Evolutionary conservation across 768 basidiomycete genomes (phyloP), one percentile per base, ranked within the genome.

Genomic region (Amanita thiersii): DNA sequence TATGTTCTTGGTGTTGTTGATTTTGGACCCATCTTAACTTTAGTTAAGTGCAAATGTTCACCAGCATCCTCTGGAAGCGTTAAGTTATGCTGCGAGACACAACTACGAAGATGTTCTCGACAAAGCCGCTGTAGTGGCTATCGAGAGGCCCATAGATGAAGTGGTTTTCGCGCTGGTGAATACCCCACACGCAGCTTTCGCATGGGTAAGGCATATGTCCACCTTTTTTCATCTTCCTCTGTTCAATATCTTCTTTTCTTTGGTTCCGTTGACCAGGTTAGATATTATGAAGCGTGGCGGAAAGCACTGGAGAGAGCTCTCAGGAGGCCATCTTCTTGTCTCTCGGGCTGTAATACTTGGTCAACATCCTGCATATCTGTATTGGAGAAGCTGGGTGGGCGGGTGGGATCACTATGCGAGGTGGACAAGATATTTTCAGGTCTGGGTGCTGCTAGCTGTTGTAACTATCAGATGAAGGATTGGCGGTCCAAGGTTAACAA

Each of bases 1-100:
- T 53, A 26, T 20, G 42, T 23, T 17, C 29, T 9, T 9, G 9
- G 33, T 17, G n/a, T 15, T 35, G 7, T 35, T 15, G 6, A 6
- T 14, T 17, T 14, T 6, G 9, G 33, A 35, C 17, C 33, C 33
- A 14, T 20, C 35, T 35, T 24, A 6, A 15, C 23, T 15, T 17
- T 15, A 15, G 19, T 20, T 8, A 3, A 20, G 4, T 12, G 31
- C 24, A 15, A 28, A 19, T 9, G 11, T 24, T 20, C 6, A 25
- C 12, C 18, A 36, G 5, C 45, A 46, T 46, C 31, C 45, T 7
- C 9, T 40, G 9, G 39, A 41, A 34, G 45, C 42, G 15, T 31
- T 46, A 20, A 12, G 25, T 5, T 46, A 41, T 26, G 45, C 45
- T 18, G 30, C 35, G 9, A 46, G 24, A 26, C 45, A 46, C 30